phyloP scores from a whole-genome alignment of 768 basidiomycete species.

The Psilocybe tampanensis region DNA sequence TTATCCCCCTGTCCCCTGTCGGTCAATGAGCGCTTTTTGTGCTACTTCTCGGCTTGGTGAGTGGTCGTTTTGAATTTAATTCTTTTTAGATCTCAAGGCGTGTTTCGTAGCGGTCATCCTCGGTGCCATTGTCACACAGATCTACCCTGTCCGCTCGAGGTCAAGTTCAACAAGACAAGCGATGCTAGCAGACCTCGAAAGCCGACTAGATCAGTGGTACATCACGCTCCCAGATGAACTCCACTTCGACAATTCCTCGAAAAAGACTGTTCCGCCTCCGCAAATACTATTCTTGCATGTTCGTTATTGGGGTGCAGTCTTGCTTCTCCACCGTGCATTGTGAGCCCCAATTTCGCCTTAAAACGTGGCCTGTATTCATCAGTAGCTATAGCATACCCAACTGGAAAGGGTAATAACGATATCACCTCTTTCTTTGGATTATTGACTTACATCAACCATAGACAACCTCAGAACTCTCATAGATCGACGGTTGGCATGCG shows the following conservation, averaged over 20 bases:
- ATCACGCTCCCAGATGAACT: conserved; percentile 66
- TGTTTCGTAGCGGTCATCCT: conserved; percentile 58
- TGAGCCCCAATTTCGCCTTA: conserved; percentile 39
- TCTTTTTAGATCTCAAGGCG: not conserved
- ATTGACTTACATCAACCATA: conserved; percentile 3
- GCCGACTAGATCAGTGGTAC: conserved; percentile 74
- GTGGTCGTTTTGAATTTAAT: not conserved
- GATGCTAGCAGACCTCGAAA: conserved; percentile 58
- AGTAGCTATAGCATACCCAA: conserved; percentile 62
- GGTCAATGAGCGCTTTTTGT: conserved; percentile 56
- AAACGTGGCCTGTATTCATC: not conserved
- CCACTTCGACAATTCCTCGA: conserved; percentile 58
- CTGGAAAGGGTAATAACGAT: conserved; percentile 58
- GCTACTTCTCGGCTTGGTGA: conserved; percentile 61
- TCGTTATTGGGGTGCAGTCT: conserved; percentile 75
- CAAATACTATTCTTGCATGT: conserved; percentile 71
- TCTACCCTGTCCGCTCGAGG: conserved; percentile 68
- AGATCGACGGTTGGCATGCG: conserved; percentile 57
- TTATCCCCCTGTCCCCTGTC: conserved; percentile 49
- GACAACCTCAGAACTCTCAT: conserved; percentile 45
- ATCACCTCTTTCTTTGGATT: conserved; percentile 5
- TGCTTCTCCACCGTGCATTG: conserved; percentile 80
- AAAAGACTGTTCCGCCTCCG: conserved; percentile 57
- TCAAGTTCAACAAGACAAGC: conserved; percentile 47
- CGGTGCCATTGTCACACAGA: conserved; percentile 63